Evolutionary conservation across 257 asterid species (phyloP).

Genomic region (Ophiorrhiza pumila): DNA sequence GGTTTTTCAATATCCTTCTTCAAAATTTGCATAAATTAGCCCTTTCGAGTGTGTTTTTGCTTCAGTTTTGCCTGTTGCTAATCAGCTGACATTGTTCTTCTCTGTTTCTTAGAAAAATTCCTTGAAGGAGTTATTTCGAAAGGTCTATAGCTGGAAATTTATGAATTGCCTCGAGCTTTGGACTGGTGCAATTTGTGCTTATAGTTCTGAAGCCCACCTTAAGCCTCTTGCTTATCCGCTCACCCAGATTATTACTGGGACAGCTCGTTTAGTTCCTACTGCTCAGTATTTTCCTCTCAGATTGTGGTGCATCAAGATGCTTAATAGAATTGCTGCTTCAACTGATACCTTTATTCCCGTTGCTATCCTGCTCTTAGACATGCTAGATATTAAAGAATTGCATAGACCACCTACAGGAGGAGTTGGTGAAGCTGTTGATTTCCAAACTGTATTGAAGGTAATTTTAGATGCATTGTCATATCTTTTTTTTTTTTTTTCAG

Average conservation of each 20-base stretch:
- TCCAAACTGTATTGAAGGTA: constrained; percentile 67
- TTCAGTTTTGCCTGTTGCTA: not conserved
- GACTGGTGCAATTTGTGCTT: constrained; percentile 84
- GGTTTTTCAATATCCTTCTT: not conserved
- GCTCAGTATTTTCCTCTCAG: constrained; percentile 90
- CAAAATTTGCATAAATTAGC: not conserved
- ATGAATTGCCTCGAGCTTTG: constrained; percentile 92
- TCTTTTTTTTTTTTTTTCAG: not conserved
- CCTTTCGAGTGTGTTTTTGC: not conserved
- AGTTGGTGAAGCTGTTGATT: constrained; percentile 85
- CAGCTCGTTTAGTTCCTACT: constrained; percentile 86
- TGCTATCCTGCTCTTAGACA: constrained; percentile 75
- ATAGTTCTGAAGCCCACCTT: constrained; percentile 68
- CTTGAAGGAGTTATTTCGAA: constrained; percentile 66
- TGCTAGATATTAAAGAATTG: constrained; percentile 90
- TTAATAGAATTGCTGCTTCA: constrained; percentile 74
- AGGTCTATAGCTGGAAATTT: constrained; percentile 95
- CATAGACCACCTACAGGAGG: constrained; percentile 85
- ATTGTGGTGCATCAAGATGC: constrained; percentile 90
- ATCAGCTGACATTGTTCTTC: not conserved
- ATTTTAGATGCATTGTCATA: constrained; percentile 11
- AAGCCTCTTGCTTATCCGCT: constrained; percentile 88
- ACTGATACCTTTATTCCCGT: constrained; percentile 80
- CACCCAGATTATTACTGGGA: constrained; percentile 81
- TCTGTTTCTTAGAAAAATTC: constrained; percentile 12